Conservation (phyloP, 179 eudicot species). For the Beta corolliflora region DNA sequence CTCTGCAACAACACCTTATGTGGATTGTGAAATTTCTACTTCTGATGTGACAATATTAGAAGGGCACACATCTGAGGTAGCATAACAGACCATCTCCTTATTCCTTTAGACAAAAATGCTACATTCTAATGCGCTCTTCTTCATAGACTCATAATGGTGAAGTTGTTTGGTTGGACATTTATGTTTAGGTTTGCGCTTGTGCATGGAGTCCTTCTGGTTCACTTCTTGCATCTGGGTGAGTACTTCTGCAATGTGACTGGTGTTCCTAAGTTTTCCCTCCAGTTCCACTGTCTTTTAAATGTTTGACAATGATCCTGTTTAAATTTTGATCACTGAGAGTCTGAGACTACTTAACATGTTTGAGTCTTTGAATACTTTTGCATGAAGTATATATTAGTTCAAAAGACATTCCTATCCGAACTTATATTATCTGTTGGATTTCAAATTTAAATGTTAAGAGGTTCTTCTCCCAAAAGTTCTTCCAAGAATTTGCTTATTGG, state of each 20-base stretch:
- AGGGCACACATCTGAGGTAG: conserved; percentile 96
- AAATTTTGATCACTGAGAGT: background rate
- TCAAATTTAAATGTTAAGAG: background rate
- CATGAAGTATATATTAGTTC: background rate
- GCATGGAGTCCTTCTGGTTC: conserved; percentile 97
- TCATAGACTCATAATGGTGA: background rate
- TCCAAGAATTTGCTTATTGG: background rate
- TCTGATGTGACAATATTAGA: conserved; percentile 77
- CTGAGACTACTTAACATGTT: background rate
- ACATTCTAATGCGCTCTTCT: background rate
- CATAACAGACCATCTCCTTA: conserved; percentile 8
- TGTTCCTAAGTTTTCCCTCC: background rate
- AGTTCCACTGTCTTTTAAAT: background rate
- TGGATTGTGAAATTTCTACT: conserved; percentile 60
- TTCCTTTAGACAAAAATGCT: background rate
- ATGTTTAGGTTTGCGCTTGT: conserved; percentile 85
- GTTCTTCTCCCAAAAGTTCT: background rate
- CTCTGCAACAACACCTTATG: conserved; percentile 39
- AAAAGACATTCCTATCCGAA: background rate
- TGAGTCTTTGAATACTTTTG: background rate
- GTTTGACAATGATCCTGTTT: background rate
- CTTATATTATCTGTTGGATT: background rate
- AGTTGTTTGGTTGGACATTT: conserved; percentile 5
- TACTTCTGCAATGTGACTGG: conserved; percentile 2
- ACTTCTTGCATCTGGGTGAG: conserved; percentile 95